Evolutionary conservation across 2,329 filamentous ascomycete species (phyloP).

Genomic region (Fusarium nematophilum): DNA sequence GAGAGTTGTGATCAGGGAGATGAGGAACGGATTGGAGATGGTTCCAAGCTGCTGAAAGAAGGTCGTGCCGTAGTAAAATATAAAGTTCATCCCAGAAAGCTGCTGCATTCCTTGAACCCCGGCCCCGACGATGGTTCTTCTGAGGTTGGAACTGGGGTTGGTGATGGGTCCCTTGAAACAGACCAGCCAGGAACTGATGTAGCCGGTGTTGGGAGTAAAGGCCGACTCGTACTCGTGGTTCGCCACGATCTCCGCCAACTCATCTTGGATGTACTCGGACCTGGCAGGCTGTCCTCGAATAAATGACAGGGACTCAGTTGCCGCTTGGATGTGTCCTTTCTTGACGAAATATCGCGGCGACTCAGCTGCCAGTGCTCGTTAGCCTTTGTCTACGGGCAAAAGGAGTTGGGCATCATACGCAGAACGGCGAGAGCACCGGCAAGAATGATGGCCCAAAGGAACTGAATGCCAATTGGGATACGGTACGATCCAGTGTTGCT

Average conservation of each 20-base stretch:
- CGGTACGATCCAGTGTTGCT: constrained; percentile 11
- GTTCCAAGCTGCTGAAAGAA: constrained; percentile 77
- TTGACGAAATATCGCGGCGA: constrained; percentile 89
- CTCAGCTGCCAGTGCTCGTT: constrained; percentile 60
- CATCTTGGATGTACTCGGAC: constrained; percentile 80
- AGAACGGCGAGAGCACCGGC: constrained; percentile 66
- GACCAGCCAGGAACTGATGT: not conserved
- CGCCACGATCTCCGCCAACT: constrained; percentile 73
- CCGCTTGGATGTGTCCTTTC: constrained; percentile 75
- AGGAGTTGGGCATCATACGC: too few relatives aligned
- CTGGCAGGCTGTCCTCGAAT: constrained; percentile 80
- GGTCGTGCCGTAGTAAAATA: constrained; percentile 77
- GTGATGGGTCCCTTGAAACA: not conserved
- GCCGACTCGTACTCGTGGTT: not conserved
- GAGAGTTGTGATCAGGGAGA: constrained; percentile 78
- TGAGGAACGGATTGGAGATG: constrained; percentile 76
- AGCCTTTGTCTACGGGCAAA: too few relatives aligned
- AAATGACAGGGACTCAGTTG: constrained; percentile 69
- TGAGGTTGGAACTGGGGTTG: too few relatives aligned
- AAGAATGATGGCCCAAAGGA: constrained; percentile 83
- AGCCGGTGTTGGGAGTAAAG: not conserved
- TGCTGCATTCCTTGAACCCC: constrained; percentile 71
- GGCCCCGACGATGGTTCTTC: too few relatives aligned
- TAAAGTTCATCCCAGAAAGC: constrained; percentile 71
- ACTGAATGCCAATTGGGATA: constrained; percentile 66